Evolutionary conservation across 2,329 filamentous ascomycete species (phyloP).

Genomic region (Exophiala phaeomuriformis): DNA sequence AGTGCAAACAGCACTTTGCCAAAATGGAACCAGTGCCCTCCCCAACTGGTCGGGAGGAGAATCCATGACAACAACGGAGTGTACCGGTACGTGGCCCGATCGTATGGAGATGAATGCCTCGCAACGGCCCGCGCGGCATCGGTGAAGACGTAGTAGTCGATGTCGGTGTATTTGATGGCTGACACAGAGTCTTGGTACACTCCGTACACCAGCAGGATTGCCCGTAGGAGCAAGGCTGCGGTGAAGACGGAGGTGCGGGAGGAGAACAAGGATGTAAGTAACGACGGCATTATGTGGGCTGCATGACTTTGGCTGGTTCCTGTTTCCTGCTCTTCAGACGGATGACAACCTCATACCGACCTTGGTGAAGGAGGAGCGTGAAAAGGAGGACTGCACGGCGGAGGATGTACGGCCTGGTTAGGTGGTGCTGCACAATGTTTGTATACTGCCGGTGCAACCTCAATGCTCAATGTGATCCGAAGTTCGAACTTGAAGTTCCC

Average conservation of each 20-base stretch:
- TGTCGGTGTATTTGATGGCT: slow-evolving; percentile 94
- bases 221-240: slow-evolving; percentile 54
- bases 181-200: slow-evolving; percentile 88
- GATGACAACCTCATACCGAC: neutral
- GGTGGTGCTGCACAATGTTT: no score
- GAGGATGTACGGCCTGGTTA: no score
- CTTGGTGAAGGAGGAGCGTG: no score
- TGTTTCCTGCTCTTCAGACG: neutral
- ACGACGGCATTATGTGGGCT: slow-evolving; percentile 11
- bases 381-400: no score
- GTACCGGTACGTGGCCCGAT: slow-evolving; percentile 90
- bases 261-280: slow-evolving; percentile 28
- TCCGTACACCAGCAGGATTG: slow-evolving; percentile 73
- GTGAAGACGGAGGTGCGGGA: slow-evolving; percentile 33
- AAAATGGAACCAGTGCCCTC: slow-evolving; percentile 62
- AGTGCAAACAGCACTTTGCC: slow-evolving; percentile 82
- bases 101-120: slow-evolving; percentile 67
- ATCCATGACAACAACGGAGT: slow-evolving; percentile 91
- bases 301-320: slow-evolving; percentile 5
- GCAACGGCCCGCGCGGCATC: slow-evolving; percentile 77
- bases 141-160: slow-evolving; percentile 97
- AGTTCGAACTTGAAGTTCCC: no score
- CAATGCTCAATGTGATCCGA: no score
- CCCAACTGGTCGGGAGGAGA: slow-evolving; percentile 68
- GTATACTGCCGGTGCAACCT: no score